These are phyloP conservation scores for Astrocystis sublimbata DNA, from an alignment of 495 filamentous ascomycete species.

Conservation along the genomic window DNA sequence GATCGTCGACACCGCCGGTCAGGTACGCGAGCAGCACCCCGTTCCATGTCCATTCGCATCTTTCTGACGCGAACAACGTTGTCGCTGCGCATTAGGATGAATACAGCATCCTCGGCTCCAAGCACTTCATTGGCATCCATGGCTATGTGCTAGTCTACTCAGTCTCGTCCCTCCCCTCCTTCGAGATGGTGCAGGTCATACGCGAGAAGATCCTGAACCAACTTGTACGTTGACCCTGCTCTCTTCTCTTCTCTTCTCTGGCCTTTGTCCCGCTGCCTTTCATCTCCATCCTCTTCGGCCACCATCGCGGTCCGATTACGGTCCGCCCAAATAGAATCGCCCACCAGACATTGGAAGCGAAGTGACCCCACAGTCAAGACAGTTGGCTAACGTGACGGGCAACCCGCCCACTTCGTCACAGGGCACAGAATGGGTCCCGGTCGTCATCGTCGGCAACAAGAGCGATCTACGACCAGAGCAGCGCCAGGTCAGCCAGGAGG, in stretches of 20 bases:
- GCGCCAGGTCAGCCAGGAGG: conserved; percentile 82
- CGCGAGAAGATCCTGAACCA: conserved; percentile 97
- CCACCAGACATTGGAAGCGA: conserved; percentile 6
- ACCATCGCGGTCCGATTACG: conserved; percentile 29
- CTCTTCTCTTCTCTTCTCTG: background rate
- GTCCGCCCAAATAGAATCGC: background rate
- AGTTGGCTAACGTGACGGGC: conserved; percentile 5
- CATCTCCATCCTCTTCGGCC: background rate
- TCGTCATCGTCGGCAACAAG: conserved; percentile 97
- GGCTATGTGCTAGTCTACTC: conserved; percentile 99
- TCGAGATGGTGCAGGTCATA: conserved; percentile 95
- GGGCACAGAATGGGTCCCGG: conserved; percentile 90
- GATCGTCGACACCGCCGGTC: conserved; percentile 97
- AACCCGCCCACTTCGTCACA: conserved; percentile 35
- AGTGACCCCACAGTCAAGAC: conserved; percentile 8
- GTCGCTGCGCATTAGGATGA: conserved; percentile 69
- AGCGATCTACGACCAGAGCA: conserved; percentile 90
- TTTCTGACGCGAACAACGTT: conserved; percentile 10
- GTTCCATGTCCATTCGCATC: background rate
- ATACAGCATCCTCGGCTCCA: conserved; percentile 95
- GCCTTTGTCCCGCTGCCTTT: background rate
- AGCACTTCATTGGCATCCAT: conserved; percentile 99
- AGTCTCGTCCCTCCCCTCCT: conserved; percentile 86
- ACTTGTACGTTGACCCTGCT: conserved; percentile 59
- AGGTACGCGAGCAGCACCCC: conserved; percentile 59